phyloP scores from a whole-genome alignment of 2,329 filamentous ascomycete genomes.

The Colletotrichum liriopes region DNA sequence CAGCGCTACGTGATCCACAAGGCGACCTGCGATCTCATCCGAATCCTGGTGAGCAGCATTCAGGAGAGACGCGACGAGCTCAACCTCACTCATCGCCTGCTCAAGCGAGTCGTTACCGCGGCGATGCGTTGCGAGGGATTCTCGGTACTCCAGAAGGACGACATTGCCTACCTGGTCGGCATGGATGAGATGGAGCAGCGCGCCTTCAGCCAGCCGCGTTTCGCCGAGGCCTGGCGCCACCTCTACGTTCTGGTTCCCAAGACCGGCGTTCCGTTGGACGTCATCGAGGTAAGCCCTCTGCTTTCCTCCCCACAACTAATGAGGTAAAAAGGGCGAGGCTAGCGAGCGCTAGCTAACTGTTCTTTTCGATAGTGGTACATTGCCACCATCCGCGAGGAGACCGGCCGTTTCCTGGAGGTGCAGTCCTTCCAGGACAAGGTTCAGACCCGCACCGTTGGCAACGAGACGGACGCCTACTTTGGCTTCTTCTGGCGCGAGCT shows the following conservation, averaged over 20 bases:
- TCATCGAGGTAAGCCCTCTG: constrained; percentile 66
- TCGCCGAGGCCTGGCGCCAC: constrained; percentile 66
- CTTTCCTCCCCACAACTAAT: constrained; percentile 1
- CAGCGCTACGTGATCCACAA: constrained; percentile 70
- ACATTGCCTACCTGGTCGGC: constrained; percentile 63
- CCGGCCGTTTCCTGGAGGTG: constrained; percentile 56
- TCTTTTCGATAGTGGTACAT: constrained; percentile 68
- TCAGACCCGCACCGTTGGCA: constrained; percentile 52
- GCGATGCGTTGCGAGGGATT: constrained; percentile 74
- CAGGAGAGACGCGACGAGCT: constrained; percentile 56
- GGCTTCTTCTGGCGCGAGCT: constrained; percentile 68
- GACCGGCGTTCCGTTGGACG: constrained; percentile 63
- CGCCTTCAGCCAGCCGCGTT: constrained; percentile 64
- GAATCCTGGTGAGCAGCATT: constrained; percentile 23
- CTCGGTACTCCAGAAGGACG: constrained; percentile 73
- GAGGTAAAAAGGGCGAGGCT: neutral
- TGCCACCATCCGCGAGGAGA: constrained; percentile 68
- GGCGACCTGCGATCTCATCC: constrained; percentile 65
- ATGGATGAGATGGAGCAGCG: constrained; percentile 54
- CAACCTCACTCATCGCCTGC: constrained; percentile 67
- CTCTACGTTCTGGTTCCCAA: constrained; percentile 68
- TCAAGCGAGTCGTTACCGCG: constrained; percentile 66
- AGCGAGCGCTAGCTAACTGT: constrained; percentile 38
- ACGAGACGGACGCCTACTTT: constrained; percentile 62
- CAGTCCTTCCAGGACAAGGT: constrained; percentile 61